Percentiles rank a stretch among this genome's conserved stretches.
Conservation (phyloP, 164 flowering plant genomes). For the Magnolia officinalis region DNA sequence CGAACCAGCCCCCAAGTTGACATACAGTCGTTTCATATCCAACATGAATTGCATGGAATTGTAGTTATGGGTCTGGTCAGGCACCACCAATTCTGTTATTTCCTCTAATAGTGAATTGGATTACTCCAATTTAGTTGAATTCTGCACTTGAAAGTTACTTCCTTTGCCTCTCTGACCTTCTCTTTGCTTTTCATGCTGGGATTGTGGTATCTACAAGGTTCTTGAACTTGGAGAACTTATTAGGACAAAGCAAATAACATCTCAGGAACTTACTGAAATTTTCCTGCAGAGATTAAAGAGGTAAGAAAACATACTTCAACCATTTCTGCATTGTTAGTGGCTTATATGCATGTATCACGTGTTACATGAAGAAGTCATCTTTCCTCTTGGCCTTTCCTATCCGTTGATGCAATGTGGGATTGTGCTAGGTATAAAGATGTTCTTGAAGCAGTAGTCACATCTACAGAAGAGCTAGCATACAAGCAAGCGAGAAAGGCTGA, state of each 20-base stretch:
- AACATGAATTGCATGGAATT: too few relatives aligned
- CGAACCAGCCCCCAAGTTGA: too few relatives aligned
- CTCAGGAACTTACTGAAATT: constrained; percentile 60
- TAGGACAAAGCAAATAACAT: constrained; percentile 67
- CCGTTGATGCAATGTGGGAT: constrained; percentile 1
- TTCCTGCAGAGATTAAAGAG: constrained; percentile 69
- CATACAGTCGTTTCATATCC: too few relatives aligned
- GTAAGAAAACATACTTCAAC: constrained; percentile 23
- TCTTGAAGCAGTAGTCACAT: constrained; percentile 72
- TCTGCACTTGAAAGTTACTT: background rate
- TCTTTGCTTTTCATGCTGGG: background rate
- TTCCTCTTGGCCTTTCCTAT: background rate
- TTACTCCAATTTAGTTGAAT: background rate
- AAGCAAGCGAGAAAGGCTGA: constrained; percentile 82
- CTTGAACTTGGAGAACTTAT: constrained; percentile 75
- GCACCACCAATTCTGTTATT: background rate
- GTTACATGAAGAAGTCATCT: background rate
- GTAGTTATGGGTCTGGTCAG: too few relatives aligned
- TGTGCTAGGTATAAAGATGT: constrained; percentile 49
- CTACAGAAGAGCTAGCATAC: constrained; percentile 81
- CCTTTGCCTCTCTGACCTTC: background rate
- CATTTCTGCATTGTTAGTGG: background rate
- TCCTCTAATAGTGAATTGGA: background rate
- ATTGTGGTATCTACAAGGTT: constrained; percentile 36
- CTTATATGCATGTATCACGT: background rate